A percentile compares a stretch with the other conserved stretches of the same genome.
These are phyloP conservation scores for Mortierella sp. DNA, from an alignment of 371 early-diverging fungal species.

Conservation along the genomic window DNA sequence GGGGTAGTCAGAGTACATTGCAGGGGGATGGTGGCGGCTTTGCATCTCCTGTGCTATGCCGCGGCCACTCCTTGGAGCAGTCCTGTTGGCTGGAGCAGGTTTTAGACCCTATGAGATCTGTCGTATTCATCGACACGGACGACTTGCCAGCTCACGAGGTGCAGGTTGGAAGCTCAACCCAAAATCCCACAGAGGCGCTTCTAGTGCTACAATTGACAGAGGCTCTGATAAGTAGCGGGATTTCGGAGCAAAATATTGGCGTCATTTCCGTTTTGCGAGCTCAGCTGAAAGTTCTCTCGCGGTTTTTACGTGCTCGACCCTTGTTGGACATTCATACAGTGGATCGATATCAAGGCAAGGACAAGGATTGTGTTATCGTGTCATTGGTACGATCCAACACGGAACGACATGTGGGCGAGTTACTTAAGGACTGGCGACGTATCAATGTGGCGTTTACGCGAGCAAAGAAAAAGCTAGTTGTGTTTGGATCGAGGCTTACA, in stretches of 20 bases:
- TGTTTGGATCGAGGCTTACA: constrained; percentile 87
- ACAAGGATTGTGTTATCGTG: constrained; percentile 88
- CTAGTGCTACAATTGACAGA: constrained; percentile 71
- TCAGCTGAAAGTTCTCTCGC: constrained; percentile 78
- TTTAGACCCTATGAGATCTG: constrained; percentile 74
- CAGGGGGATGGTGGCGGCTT: background rate
- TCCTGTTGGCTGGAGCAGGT: constrained; percentile 76
- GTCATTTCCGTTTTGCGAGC: constrained; percentile 90
- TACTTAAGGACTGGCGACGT: constrained; percentile 93
- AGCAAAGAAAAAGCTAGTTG: constrained; percentile 90
- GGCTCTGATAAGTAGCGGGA: constrained; percentile 73
- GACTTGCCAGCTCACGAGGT: constrained; percentile 70
- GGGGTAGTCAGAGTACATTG: background rate
- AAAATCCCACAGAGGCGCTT: constrained; percentile 79
- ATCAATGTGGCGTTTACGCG: constrained; percentile 99
- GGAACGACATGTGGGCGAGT: constrained; percentile 82
- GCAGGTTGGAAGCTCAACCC: constrained; percentile 64
- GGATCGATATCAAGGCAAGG: constrained; percentile 95
- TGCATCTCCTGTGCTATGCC: background rate
- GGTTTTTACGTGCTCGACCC: constrained; percentile 55
- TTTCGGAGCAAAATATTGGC: constrained; percentile 76
- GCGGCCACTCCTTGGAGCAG: background rate
- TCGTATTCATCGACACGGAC: constrained; percentile 91
- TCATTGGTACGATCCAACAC: constrained; percentile 92
- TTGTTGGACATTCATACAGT: constrained; percentile 84